Percentiles rank a stretch among this genome's conserved stretches.
Evolutionary conservation across 192 early-diverging fungal species (phyloP).

Genomic region (Coemansia sp.): DNA sequence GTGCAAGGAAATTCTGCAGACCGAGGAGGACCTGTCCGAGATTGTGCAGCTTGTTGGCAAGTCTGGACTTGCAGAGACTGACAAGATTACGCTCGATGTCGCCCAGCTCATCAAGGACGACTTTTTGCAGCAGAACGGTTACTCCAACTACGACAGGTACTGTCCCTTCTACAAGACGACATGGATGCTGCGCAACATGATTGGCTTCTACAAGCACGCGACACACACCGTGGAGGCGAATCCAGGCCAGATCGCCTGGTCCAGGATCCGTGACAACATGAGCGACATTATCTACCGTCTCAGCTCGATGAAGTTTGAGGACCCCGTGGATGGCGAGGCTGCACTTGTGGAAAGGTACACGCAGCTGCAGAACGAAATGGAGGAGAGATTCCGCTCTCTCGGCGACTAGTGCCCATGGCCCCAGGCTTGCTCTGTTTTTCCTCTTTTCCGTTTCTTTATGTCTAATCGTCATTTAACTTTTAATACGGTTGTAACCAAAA

Average conservation of each 20-base stretch:
- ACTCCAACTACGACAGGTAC: slow-evolving; percentile 97
- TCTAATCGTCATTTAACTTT: not conserved
- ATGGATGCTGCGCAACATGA: slow-evolving; percentile 97
- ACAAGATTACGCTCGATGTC: slow-evolving; percentile 99
- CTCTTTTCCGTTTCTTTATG: not conserved
- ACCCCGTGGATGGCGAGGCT: slow-evolving; percentile 94
- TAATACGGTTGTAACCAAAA: not conserved
- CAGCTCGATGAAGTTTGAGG: slow-evolving; percentile 99
- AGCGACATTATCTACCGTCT: slow-evolving; percentile 94
- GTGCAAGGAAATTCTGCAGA: slow-evolving; percentile 97
- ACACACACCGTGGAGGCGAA: slow-evolving; percentile 93
- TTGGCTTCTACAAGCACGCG: slow-evolving; percentile 94
- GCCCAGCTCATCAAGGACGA: slow-evolving; percentile 99
- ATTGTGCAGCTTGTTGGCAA: slow-evolving; percentile 99
- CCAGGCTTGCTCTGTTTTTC: not conserved
- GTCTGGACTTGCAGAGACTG: slow-evolving; percentile 85
- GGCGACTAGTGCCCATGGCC: slow-evolving; percentile 57
- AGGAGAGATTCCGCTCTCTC: slow-evolving; percentile 86
- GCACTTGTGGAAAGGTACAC: slow-evolving; percentile 85
- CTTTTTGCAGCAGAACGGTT: slow-evolving; percentile 99
- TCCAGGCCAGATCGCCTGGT: slow-evolving; percentile 88
- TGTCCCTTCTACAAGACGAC: slow-evolving; percentile 99
- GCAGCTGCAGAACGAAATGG: slow-evolving; percentile 92
- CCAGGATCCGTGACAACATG: slow-evolving; percentile 90
- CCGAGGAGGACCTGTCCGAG: slow-evolving; percentile 97